Percentiles rank a stretch among this genome's conserved stretches.
Conservation (phyloP, 305 asterid genomes). For the Solanum aculeatissimum region DNA sequence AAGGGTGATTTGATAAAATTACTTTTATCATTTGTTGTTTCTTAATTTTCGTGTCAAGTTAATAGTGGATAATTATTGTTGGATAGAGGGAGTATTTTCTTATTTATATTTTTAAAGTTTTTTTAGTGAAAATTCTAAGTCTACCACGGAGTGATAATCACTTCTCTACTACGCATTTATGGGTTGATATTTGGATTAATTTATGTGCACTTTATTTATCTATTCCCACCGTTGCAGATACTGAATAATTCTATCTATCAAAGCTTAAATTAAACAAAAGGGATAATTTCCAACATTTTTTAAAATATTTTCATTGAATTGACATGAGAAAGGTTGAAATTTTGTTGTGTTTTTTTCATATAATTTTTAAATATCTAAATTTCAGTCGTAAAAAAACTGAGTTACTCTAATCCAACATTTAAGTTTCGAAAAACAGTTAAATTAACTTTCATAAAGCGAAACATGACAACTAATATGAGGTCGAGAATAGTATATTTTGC, state of each 20-base stretch:
- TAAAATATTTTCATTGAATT: neutral
- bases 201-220: neutral
- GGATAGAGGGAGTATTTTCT: too few relatives aligned
- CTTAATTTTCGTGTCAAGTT: too few relatives aligned
- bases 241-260: neutral
- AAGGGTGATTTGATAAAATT: too few relatives aligned
- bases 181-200: neutral
- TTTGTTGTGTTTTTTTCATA: too few relatives aligned
- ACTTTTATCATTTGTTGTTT: too few relatives aligned
- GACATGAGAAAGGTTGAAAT: too few relatives aligned
- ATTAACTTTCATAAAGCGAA: neutral
- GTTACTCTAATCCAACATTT: neutral
- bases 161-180: neutral
- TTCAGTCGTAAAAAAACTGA: neutral
- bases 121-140: neutral
- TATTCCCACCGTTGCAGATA: neutral
- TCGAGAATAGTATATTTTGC: neutral
- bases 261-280: neutral
- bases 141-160: neutral
- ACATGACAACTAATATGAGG: neutral
- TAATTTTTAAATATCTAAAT: too few relatives aligned
- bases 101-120: neutral
- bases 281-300: neutral
- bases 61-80: too few relatives aligned
- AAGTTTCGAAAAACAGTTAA: neutral